Evolutionary conservation across 306 rosid species (phyloP), one percentile per base, ranked within the genome.

Genomic region (Calophaca sinica): DNA sequence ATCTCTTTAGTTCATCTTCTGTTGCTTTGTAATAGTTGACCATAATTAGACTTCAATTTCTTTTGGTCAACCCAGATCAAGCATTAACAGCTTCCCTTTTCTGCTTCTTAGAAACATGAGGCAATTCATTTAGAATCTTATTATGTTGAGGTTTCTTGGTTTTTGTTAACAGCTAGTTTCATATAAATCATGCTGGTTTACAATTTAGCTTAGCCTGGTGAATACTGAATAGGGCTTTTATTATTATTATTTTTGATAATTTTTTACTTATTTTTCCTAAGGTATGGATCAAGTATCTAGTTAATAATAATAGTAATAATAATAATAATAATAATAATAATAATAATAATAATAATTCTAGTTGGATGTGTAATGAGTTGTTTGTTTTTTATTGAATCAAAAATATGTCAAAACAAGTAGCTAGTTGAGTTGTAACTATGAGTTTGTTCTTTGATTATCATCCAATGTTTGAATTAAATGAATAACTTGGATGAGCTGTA

Each of bases 21-120:
- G 9, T 28, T 51, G 33, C 51, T 59, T 70, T 78, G 67, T 45
- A 70, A 60, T 52, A 20, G 74, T 81, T 85, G 86, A 78, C 88
- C 88, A 42, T 50, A 77, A 46, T 10, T 60, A 65, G 74, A 72
- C 48, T 35, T 68, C 15, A 45, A 3, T 15, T 68, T 48, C 54
- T 74, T 77, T 80, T 77, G 75, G 81, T 75, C 70, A 33, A 58
- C 74, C 59, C 42, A 20, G 74, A 72, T 76, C 57, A 49, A 70
- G 29, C 36, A 60, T 44, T 31, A 13, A 26, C 61, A 62, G n/a
- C 57, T 68, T 53, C 15, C 52, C 11, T 55, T 76, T 49, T 51
- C 39, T 60, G 66, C 12, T 11, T 72, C 32, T 62, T n/a, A 55
- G 77, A 46, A 28, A 14, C 51, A 45, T 62, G 61, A 61, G 57